Base-by-base conservation (phyloP, 2,329 filamentous ascomycete genomes). In the Penicillium corylophilum region DNA sequence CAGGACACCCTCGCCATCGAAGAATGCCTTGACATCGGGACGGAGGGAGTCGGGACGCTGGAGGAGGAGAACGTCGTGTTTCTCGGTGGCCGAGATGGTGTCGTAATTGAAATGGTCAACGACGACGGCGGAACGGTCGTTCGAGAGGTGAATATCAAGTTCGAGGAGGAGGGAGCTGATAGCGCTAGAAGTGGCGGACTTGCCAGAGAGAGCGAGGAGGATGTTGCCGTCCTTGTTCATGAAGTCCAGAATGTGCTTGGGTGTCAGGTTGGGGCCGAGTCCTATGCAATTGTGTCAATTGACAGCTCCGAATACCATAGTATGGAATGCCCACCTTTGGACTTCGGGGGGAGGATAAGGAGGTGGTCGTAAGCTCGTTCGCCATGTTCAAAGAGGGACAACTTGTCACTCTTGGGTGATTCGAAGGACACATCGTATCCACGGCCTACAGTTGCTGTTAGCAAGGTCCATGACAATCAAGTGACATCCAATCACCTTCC, bases 51-150 rank as follows among this genome's bases (percentile, higher is more conserved):
- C 75, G 4, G 91, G 89, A 31, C 83, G 79, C 39, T 88, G 83
- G 46, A 96, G 76, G 26, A 96, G 80, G 40, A 99, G 79, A 26
- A 96, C 89, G 74, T 97, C 90, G 74, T 99, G 94, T 67, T 85
- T 83, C 59, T 96, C 91, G 44, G 85, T 68, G 4, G 93, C 87
- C 36, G 87, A 90, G 28, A 82, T 63, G 50, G 82, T 79, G 67
- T 97, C 93, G 75, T 94, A 94, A 77, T 90, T 88, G 84, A 97
- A 96, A 79, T 99, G 94, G 74, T 97, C 94, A 55, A 97, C 87
- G 5, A 96, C 87, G 51, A 93, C 79, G 51, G 89, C 86, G 50
- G 87, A 90, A 66, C 92, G 89, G 74, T 96, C 93, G 31, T 84
- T 76, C 35, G 94, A 90, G n/a, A 96, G 83, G 61, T 86, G 80